phyloP scores from a whole-genome alignment of 192 early-diverging fungal species.

The Coemansia sp. region DNA sequence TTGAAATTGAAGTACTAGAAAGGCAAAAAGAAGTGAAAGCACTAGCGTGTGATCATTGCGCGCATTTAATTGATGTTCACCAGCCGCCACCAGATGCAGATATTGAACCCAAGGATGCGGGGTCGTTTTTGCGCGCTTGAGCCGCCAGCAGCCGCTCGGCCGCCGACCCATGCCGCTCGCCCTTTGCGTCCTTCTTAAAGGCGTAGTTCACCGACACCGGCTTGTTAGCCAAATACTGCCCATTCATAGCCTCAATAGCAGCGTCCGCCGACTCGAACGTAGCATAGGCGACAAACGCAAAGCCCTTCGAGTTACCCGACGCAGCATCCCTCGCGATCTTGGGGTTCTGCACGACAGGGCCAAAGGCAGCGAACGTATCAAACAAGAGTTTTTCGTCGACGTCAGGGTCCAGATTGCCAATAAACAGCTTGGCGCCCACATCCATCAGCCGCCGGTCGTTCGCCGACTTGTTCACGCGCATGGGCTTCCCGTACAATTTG shows the following conservation, averaged over 20 bases:
- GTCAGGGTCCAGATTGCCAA: constrained; percentile 93
- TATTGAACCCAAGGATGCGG: background rate
- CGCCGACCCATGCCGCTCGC: constrained; percentile 93
- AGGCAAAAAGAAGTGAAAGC: constrained; percentile 2
- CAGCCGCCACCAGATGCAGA: background rate
- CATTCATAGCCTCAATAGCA: constrained; percentile 98
- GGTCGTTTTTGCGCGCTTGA: constrained; percentile 80
- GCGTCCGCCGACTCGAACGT: constrained; percentile 95
- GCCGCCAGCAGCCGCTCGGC: constrained; percentile 90
- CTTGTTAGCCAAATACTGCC: constrained; percentile 94
- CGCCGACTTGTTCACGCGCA: constrained; percentile 93
- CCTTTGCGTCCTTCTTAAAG: constrained; percentile 98
- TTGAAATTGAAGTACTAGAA: background rate
- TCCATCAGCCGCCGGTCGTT: constrained; percentile 83
- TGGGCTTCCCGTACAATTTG: constrained; percentile 91
- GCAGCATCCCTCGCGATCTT: constrained; percentile 84
- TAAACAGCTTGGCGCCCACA: constrained; percentile 94
- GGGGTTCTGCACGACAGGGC: constrained; percentile 82
- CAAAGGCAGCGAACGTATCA: constrained; percentile 96
- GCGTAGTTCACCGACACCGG: constrained; percentile 89
- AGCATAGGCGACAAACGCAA: constrained; percentile 89
- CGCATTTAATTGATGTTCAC: background rate
- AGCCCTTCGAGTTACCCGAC: constrained; percentile 86
- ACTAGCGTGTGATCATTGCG: background rate
- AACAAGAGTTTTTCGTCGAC: constrained; percentile 89